A percentile compares a stretch with the other conserved stretches of the same genome.
Conservation (phyloP, 2,329 filamentous ascomycete genomes). For the Daldinia eschscholtzii region DNA sequence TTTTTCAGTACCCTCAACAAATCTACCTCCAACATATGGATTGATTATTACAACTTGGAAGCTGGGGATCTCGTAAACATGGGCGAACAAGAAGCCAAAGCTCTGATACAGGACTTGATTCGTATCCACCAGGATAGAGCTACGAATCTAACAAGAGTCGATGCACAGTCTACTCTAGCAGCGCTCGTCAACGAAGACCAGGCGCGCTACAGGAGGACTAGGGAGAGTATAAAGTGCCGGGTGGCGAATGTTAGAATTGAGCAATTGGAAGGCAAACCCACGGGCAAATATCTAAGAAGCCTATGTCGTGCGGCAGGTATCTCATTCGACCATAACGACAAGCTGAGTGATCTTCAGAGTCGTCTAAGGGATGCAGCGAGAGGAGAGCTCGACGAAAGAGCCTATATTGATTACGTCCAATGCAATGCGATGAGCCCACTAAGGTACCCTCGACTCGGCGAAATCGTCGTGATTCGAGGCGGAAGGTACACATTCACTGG, state of each 20-base stretch:
- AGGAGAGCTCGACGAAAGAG: not conserved
- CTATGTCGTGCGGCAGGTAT: constrained; percentile 12
- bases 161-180: not conserved
- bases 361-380: not conserved
- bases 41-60: constrained; percentile 19
- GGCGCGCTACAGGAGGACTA: not conserved
- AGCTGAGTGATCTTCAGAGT: not conserved
- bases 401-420: constrained; percentile 5
- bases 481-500: constrained; percentile 43
- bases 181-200: not conserved
- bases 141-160: not conserved
- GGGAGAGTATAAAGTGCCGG: not conserved
- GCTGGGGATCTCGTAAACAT: not conserved
- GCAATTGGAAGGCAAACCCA: not conserved
- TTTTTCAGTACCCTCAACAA: constrained; percentile 8
- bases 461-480: constrained; percentile 24
- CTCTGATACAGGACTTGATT: constrained; percentile 14
- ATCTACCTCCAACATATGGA: constrained; percentile 14
- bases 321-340: not conserved
- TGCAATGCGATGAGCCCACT: not conserved
- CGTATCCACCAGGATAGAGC: not conserved
- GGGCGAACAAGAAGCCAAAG: constrained; percentile 5
- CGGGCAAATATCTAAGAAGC: not conserved
- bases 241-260: not conserved
- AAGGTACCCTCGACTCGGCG: constrained; percentile 10